Evolutionary conservation across 2,329 filamentous ascomycete genomes (phyloP), one percentile per base, ranked within the genome.

Genomic region (Fusarium decemcellulare): DNA sequence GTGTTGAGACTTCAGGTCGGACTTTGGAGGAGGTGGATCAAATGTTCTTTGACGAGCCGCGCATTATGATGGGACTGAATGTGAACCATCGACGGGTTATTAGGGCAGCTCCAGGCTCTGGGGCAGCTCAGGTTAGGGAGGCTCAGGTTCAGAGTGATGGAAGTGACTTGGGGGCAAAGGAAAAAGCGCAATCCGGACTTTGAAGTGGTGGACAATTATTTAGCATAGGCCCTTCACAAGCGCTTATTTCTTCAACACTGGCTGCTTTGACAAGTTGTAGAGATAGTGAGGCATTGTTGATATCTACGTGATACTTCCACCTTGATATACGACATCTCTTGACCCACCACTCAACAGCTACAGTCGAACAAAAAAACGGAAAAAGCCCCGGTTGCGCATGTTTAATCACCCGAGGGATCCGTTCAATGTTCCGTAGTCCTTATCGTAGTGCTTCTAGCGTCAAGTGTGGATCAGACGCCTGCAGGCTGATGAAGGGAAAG

Each of bases 1-100:
- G 58, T 23, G 58, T 61, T 2, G 58, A 61, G 43, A 61, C 58
- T 1, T 55, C 50, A 15, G 58, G 58, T 1, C 30, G 58, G 2
- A 55, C 58, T 18, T 34, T 61, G 1, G 58, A 61, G 34, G 36
- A 61, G 42, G 51, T 61, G 8, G 58, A 61, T 16, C 58, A 61
- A 6, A 55, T 61, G 50, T 53, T 60, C 8, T 60, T 60, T 23
- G 57, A 60, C 18, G 57, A 60, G 32, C 57, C 57, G 2, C 14
- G 57, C 1, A 53, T 60, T 6, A 34, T 60, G 37, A 60, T 60
- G 57, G 57, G 57, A 8, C 8, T 60, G 2, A 60, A 60, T 15
- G 12, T n/a, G 2, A 60, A 54, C 3, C 57, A 60, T 8, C 3
- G 57, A 16, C 37, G 29, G 9, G 57, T 60, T 8, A 44, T 54